Evolutionary conservation across 2,329 filamentous ascomycete species (phyloP), one percentile per base, ranked within the genome.

Genomic region (Endocalyx cinctus): DNA sequence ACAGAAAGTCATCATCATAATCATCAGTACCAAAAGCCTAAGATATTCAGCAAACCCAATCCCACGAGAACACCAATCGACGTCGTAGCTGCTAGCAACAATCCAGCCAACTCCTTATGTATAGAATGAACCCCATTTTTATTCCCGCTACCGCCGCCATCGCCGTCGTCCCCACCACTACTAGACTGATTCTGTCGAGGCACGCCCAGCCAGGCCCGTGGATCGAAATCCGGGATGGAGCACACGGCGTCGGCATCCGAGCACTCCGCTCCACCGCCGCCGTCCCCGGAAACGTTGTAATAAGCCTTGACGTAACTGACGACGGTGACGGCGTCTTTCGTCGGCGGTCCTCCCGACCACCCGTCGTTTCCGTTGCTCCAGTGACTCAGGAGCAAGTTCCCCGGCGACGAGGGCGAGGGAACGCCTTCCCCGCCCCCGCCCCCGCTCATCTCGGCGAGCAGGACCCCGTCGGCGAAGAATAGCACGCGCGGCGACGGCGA

Each of bases 301-400:
- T 89, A 90, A 0, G 79, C 80, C 55, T 85, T 87, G 37, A 87
- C 71, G 50, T 87, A 87, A 23, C 69, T 73, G 16, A 89, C 68
- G 6, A 70, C 74, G 47, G 86, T 66, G 13, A 70, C 60, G 0
- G 84, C 76, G 47, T 88, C 79, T 20, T 64, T 42, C 0, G 46
- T 44, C 1, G 85, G 84, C 3, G 85, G 85, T 0, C 84, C 85
- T 10, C 69, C 77, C 25, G 79, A 84, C 85, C 85, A 90, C 2
- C 64, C 51, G 5, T 67, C 53, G 51, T 88, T 82, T 20, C 84
- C 84, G 46, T 88, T 89, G 54, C 81, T 86, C 84, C 84, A 80
- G 55, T 89, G 84, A 48, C 79, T 82, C 35, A 90, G 59, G 31
- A 85, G 75, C 26, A 90, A 55, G 51, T 81, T 75, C 2, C 85